Evolutionary conservation across 208 protist genomes (phyloP), one percentile per base, ranked within the genome.

Genomic region (Strigomonas galati): DNA sequence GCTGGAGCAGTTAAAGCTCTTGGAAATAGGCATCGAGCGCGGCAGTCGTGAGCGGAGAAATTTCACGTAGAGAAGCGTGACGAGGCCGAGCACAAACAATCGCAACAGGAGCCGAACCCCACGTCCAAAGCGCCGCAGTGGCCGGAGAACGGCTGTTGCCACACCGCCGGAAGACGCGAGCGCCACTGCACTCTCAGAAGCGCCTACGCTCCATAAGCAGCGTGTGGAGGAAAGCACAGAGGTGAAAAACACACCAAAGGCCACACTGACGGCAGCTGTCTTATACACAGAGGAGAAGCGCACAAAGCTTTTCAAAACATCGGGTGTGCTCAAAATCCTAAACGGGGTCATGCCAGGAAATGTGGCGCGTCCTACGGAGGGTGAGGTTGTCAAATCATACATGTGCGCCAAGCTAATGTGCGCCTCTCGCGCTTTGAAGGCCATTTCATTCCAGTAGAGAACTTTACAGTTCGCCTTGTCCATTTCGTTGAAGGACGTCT

Each of bases 1-100:
- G 28, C 46, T 56, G 0, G 89, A 92, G 9, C 78, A 46, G 71
- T 89, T 79, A 19, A 72, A 66, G 57, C 69, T 73, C 32, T 74
- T 64, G 5, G 78, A 79, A 1, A 88, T 61, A 2, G 65, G 62
- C 17, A 21, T 32, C 37, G 73, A 61, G 1, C 32, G 14, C 14
- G 74, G 78, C 15, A 78, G 72, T 0, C 81, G 76, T 2, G 32
- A 28, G 21, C 71, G 65, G 10, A 85, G 24, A 28, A 77, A 84
- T 24, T 76, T 72, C 0, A 69, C 24, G 46, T 74, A 81, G 0
- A 67, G 19, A 1, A 67, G 23, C 5, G 60, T 21, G 15, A 71
- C n/a, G 2, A 69, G 1, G 0, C 52, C 7, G 5, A 56, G 40
- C 9, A 55, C 14, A 17, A 49, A 26, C 1, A 61, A 17, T 27